phyloP scores from a whole-genome alignment of 1,284 basidiomycete genomes.

The Trametes pubescens region DNA sequence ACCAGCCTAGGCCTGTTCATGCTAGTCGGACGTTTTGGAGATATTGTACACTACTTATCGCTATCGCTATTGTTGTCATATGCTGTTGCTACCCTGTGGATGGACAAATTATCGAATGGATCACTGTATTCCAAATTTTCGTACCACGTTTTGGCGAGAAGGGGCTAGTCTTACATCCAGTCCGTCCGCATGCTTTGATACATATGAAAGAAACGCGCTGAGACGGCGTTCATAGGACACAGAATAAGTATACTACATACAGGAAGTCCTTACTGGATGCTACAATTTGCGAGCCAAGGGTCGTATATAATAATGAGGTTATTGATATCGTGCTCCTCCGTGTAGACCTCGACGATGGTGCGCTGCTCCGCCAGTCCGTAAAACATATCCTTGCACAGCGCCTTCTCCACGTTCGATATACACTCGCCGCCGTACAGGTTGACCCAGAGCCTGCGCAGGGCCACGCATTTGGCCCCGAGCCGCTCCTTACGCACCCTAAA shows the following conservation, averaged over 20 bases:
- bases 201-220: too few relatives aligned
- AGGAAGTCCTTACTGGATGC: background rate
- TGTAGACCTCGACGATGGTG: background rate
- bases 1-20: background rate
- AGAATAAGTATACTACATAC: background rate
- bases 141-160: background rate
- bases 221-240: too few relatives aligned
- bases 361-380: background rate
- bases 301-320: background rate
- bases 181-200: too few relatives aligned
- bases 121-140: background rate
- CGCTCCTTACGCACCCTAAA: conserved; percentile 2
- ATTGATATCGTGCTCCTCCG: background rate
- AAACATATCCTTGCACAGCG: background rate
- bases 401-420: background rate
- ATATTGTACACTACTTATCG: background rate
- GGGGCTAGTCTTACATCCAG: too few relatives aligned
- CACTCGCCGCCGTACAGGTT: background rate
- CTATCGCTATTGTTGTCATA: background rate
- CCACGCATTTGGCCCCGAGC: background rate
- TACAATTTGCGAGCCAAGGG: background rate
- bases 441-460: background rate
- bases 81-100: background rate
- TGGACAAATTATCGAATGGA: background rate
- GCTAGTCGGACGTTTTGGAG: too few relatives aligned